phyloP scores from a whole-genome alignment of 148 eudicot species.

The Arctostaphylos glauca region DNA sequence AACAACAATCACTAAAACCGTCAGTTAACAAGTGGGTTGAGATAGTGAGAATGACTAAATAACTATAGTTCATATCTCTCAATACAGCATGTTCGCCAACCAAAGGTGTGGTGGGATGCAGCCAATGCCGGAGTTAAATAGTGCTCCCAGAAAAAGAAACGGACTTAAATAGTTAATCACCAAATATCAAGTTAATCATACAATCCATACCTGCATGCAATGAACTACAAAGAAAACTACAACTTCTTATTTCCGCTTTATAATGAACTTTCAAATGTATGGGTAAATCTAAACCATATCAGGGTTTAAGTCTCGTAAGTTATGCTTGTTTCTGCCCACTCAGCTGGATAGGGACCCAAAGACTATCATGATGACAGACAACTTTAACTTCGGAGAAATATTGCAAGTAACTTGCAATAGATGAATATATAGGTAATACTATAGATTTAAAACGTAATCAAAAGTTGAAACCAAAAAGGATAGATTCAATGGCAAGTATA shows the following conservation, averaged over 20 bases:
- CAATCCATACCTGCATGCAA: neutral
- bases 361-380: neutral
- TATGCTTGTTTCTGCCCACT: too few relatives aligned
- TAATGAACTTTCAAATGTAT: too few relatives aligned
- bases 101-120: neutral
- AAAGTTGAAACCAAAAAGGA: neutral
- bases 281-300: too few relatives aligned
- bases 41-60: neutral
- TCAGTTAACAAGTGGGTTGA: neutral
- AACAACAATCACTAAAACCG: neutral
- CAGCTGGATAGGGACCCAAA: too few relatives aligned
- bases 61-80: neutral
- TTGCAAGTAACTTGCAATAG: neutral
- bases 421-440: neutral
- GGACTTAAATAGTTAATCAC: neutral
- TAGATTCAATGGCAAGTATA: neutral
- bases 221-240: neutral
- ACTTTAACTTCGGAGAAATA: neutral
- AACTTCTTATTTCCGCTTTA: neutral
- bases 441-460: neutral
- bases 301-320: neutral
- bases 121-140: neutral
- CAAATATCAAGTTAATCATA: neutral
- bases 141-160: neutral
- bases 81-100: neutral